These are phyloP conservation scores for Pistacia vera DNA, from an alignment of 345 rosid species.

Conservation along the genomic window DNA sequence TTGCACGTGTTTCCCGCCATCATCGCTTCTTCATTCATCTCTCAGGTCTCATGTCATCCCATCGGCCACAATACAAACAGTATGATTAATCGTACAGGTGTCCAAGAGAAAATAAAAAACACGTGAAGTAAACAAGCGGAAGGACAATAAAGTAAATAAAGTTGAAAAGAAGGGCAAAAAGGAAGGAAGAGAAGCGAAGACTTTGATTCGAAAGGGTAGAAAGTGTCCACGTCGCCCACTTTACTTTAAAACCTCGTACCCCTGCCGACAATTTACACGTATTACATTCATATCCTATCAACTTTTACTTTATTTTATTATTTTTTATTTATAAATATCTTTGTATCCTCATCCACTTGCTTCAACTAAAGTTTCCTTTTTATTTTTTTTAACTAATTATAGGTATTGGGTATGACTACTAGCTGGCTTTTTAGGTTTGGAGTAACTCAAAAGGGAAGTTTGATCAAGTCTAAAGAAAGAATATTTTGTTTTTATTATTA, in stretches of 20 bases:
- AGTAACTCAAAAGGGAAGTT: conserved; percentile 8
- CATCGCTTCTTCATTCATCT: no score
- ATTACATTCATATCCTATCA: conserved; percentile 13
- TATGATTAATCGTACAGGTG: not conserved
- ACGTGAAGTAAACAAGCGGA: not conserved
- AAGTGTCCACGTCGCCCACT: conserved; percentile 44
- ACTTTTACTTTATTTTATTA: not conserved
- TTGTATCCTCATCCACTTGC: not conserved
- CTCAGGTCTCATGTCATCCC: not conserved
- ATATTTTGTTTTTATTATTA: not conserved
- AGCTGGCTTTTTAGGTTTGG: not conserved
- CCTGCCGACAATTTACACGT: conserved; percentile 40
- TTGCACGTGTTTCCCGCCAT: not conserved
- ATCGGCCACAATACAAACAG: not conserved
- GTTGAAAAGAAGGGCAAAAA: not conserved
- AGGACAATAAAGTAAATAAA: conserved; percentile 29
- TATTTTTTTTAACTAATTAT: no score
- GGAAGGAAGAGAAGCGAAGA: not conserved
- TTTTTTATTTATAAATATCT: no score
- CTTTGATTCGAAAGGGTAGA: conserved; percentile 34
- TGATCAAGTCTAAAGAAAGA: not conserved
- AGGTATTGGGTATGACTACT: no score
- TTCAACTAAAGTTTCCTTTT: no score
- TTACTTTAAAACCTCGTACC: conserved; percentile 44
- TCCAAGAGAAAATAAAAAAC: not conserved